Evolutionary conservation across 106 monocot genomes (phyloP).

Genomic region (Triglochin maritima): DNA sequence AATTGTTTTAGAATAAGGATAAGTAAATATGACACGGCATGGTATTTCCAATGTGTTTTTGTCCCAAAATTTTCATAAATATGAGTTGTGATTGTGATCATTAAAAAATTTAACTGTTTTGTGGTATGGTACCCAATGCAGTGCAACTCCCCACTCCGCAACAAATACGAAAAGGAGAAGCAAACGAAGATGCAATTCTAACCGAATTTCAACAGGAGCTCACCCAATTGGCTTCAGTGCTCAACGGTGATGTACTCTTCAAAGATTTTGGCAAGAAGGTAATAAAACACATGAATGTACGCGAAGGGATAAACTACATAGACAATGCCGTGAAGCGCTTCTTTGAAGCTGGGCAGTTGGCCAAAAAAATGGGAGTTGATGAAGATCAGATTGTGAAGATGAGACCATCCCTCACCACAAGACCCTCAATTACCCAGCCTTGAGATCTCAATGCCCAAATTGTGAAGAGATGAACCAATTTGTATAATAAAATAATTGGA

Average conservation of each 20-base stretch:
- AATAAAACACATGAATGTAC: constrained; percentile 47
- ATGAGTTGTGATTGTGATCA: not conserved
- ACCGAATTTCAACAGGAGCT: constrained; percentile 78
- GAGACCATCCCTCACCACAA: constrained; percentile 72
- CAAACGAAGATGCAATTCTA: constrained; percentile 55
- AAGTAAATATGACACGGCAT: too few species aligned
- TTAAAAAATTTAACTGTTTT: not conserved
- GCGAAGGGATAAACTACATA: constrained; percentile 50
- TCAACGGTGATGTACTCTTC: constrained; percentile 45
- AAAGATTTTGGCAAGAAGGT: constrained; percentile 35
- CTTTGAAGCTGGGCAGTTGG: constrained; percentile 55
- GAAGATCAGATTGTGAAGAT: constrained; percentile 76
- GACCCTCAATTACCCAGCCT: constrained; percentile 20
- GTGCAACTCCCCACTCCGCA: constrained; percentile 49
- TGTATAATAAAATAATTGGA: too few species aligned
- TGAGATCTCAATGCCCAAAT: not conserved
- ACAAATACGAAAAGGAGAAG: constrained; percentile 30
- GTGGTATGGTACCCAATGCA: constrained; percentile 9
- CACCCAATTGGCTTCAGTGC: constrained; percentile 46
- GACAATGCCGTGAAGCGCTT: constrained; percentile 45
- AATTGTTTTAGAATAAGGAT: too few species aligned
- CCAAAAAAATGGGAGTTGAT: constrained; percentile 55
- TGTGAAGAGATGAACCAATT: too few species aligned
- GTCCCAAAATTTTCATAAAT: not conserved
- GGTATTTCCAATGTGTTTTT: too few species aligned